Evolutionary conservation across 2,329 filamentous ascomycete species (phyloP).

Genomic region (Microsporum ferrugineum): DNA sequence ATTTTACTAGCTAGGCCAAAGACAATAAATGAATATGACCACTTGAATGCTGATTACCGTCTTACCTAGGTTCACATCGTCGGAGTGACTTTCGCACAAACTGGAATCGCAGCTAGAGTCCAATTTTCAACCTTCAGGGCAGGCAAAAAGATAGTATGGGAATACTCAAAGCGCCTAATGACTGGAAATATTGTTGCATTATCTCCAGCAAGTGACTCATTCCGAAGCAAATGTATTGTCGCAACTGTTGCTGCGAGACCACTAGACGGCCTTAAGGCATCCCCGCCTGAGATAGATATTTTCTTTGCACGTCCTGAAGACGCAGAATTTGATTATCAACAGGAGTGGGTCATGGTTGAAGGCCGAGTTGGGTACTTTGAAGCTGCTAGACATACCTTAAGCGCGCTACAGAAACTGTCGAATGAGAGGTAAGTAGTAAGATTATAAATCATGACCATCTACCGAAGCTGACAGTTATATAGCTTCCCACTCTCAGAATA

Average conservation of each 20-base stretch:
- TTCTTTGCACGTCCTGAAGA: slow-evolving; percentile 54
- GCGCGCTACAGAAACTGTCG: slow-evolving; percentile 56
- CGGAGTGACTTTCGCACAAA: slow-evolving; percentile 51
- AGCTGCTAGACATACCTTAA: slow-evolving; percentile 58
- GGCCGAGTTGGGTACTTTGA: slow-evolving; percentile 65
- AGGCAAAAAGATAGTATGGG: slow-evolving; percentile 57
- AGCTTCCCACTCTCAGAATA: slow-evolving; percentile 38
- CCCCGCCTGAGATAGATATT: slow-evolving; percentile 63
- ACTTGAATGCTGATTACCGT: not conserved
- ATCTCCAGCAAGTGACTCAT: slow-evolving; percentile 46
- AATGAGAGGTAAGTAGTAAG: slow-evolving; percentile 37
- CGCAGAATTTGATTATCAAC: slow-evolving; percentile 54
- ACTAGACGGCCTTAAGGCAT: slow-evolving; percentile 49
- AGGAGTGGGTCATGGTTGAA: slow-evolving; percentile 69
- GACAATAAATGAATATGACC: not conserved
- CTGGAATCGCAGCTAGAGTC: slow-evolving; percentile 55
- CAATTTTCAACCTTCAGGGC: slow-evolving; percentile 58
- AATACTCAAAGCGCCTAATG: slow-evolving; percentile 48
- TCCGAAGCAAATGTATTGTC: slow-evolving; percentile 54
- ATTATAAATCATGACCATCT: not conserved
- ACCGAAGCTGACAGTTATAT: not conserved
- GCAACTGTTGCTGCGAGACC: slow-evolving; percentile 62
- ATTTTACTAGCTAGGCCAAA: too few relatives aligned
- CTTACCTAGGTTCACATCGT: slow-evolving; percentile 50
- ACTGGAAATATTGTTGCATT: slow-evolving; percentile 46